Conservation (phyloP, 257 asterid species). For the Nicotiana noctiflora region DNA sequence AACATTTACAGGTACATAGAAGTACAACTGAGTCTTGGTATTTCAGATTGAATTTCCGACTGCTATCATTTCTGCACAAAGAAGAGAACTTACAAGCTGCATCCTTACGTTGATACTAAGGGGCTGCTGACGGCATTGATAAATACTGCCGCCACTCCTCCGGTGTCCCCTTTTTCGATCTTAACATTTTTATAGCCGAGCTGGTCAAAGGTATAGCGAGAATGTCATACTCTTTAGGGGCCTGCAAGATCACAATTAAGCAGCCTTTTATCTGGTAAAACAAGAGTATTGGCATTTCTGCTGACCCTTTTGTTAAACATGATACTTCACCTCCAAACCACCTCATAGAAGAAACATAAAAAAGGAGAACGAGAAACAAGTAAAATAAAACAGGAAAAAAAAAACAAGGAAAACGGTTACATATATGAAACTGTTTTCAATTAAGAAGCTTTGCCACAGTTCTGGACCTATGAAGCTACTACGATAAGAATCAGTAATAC, state of each 20-base stretch:
- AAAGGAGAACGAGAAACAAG: no score
- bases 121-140: constrained; percentile 47
- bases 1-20: no score
- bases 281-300: neutral
- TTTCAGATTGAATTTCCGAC: no score
- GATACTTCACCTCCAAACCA: no score
- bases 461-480: neutral
- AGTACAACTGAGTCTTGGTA: no score
- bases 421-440: neutral
- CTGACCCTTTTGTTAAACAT: neutral
- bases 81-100: constrained; percentile 13
- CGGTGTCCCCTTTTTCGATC: constrained; percentile 57
- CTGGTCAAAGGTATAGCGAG: constrained; percentile 72
- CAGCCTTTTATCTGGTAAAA: neutral
- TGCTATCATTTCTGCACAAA: neutral
- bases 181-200: constrained; percentile 56
- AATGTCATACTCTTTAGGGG: constrained; percentile 70
- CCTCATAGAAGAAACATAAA: no score
- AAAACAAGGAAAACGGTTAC: no score
- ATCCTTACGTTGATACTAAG: constrained; percentile 10
- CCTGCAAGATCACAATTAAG: constrained; percentile 31
- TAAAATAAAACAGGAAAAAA: no score
- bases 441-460: neutral
- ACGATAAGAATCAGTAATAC: constrained; percentile 19
- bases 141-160: constrained; percentile 86